phyloP scores from a whole-genome alignment of 2,329 filamentous ascomycete genomes.

The Arthrobotrys sinensis region DNA sequence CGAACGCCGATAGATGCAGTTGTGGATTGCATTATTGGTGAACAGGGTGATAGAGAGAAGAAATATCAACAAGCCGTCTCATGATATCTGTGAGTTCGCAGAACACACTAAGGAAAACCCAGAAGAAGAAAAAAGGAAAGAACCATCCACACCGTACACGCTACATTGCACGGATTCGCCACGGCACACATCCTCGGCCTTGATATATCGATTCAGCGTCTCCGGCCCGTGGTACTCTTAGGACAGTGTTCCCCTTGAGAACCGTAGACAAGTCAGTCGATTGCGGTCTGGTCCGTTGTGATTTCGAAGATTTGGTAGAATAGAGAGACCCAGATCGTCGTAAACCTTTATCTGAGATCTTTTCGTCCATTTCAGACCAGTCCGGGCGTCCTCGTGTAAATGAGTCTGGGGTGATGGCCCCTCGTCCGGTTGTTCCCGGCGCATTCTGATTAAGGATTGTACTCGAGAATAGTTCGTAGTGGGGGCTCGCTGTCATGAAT shows the following conservation, averaged over 20 bases:
- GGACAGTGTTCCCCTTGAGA: slow-evolving; percentile 37
- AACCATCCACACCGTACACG: slow-evolving; percentile 5
- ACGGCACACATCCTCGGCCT: slow-evolving; percentile 55
- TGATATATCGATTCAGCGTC: slow-evolving; percentile 58
- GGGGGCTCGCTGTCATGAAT: slow-evolving; percentile 36
- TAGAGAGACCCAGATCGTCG: slow-evolving; percentile 23
- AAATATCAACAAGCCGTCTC: slow-evolving; percentile 13
- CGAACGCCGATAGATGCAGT: slow-evolving; percentile 37
- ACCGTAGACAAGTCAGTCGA: slow-evolving; percentile 24
- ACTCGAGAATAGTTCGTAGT: slow-evolving; percentile 57
- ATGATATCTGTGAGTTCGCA: background rate
- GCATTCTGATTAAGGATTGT: slow-evolving; percentile 42
- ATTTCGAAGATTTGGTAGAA: slow-evolving; percentile 40
- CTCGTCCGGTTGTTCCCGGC: slow-evolving; percentile 13
- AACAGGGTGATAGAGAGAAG: slow-evolving; percentile 3
- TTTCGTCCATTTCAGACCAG: slow-evolving; percentile 59
- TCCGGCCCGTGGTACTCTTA: slow-evolving; percentile 30
- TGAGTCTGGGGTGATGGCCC: slow-evolving; percentile 7
- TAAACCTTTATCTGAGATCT: slow-evolving; percentile 4
- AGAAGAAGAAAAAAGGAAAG: slow-evolving; percentile 2
- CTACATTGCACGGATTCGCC: slow-evolving; percentile 43
- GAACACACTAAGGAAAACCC: background rate
- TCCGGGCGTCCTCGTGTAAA: slow-evolving; percentile 52
- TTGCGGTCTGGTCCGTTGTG: slow-evolving; percentile 23
- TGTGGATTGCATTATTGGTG: slow-evolving; percentile 40